These are phyloP conservation scores for Aureobasidium sp. DNA, from an alignment of 2,329 filamentous ascomycete species.

Conservation along the genomic window DNA sequence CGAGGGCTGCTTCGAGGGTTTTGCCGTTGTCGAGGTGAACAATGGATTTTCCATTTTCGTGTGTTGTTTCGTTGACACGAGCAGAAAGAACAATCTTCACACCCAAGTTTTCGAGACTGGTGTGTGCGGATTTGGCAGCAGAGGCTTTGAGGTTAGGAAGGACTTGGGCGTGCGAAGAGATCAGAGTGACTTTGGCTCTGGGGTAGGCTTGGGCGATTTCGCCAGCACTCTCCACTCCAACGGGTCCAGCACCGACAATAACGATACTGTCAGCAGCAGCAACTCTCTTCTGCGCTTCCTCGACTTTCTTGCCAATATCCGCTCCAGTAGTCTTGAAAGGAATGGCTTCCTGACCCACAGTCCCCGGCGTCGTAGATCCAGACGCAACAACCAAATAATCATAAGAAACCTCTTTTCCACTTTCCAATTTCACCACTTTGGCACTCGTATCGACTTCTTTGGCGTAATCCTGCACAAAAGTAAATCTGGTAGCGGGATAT, in stretches of 20 bases:
- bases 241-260: not conserved
- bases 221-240: constrained; percentile 3
- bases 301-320: not conserved
- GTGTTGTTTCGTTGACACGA: not conserved
- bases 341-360: constrained; percentile 8
- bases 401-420: constrained; percentile 29
- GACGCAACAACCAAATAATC: constrained; percentile 44
- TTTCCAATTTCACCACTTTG: constrained; percentile 33
- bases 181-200: not conserved
- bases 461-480: constrained; percentile 39
- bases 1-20: constrained; percentile 36
- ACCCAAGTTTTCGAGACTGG: not conserved
- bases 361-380: constrained; percentile 32
- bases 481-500: constrained; percentile 37
- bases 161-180: constrained; percentile 3
- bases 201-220: constrained; percentile 6
- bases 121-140: not conserved
- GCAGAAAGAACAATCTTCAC: constrained; percentile 1
- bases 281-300: not conserved
- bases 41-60: not conserved
- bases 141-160: constrained; percentile 2
- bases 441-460: constrained; percentile 33
- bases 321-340: constrained; percentile 9
- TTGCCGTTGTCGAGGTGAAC: constrained; percentile 34
- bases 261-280: not conserved